A percentile compares a stretch with the other conserved stretches of the same genome.
phyloP scores from a whole-genome alignment of 1,284 basidiomycete genomes.

The Leccinum fuscescens region DNA sequence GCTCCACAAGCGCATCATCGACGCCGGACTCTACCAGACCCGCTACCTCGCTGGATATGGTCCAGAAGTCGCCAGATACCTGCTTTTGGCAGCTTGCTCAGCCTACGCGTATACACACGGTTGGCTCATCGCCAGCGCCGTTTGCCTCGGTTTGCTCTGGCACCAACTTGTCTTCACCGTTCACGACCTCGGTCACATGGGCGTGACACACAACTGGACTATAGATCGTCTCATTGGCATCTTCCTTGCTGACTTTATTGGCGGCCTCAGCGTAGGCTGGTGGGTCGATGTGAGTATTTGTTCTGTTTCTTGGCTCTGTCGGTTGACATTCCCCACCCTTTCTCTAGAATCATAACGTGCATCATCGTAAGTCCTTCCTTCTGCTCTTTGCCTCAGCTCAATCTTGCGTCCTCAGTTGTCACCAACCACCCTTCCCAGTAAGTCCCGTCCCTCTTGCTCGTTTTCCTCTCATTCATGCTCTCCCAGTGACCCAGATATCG shows the following conservation, averaged over 20 bases:
- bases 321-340: not conserved
- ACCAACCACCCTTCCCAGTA: conserved; percentile 98
- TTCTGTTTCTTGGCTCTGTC: conserved; percentile 3
- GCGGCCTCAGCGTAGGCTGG: conserved; percentile 94
- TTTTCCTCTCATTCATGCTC: conserved; percentile 21
- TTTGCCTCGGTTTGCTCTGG: conserved; percentile 87
- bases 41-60: conserved; percentile 89
- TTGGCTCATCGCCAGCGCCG: conserved; percentile 72
- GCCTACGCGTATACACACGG: conserved; percentile 60
- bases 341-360: conserved; percentile 90
- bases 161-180: conserved; percentile 93
- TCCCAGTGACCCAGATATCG: conserved; percentile 89
- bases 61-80: conserved; percentile 80
- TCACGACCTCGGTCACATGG: conserved; percentile 95
- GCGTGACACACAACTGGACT: conserved; percentile 87
- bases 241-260: conserved; percentile 83
- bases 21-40: conserved; percentile 84
- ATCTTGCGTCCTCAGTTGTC: conserved; percentile 59
- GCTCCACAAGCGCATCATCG: conserved; percentile 73
- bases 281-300: conserved; percentile 87
- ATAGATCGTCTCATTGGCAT: conserved; percentile 82
- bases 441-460: conserved; percentile 20
- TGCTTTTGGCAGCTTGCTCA: conserved; percentile 58
- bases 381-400: conserved; percentile 13
- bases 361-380: conserved; percentile 69